phyloP scores from a whole-genome alignment of 495 filamentous ascomycete genomes.

The Xylaria sp. region DNA sequence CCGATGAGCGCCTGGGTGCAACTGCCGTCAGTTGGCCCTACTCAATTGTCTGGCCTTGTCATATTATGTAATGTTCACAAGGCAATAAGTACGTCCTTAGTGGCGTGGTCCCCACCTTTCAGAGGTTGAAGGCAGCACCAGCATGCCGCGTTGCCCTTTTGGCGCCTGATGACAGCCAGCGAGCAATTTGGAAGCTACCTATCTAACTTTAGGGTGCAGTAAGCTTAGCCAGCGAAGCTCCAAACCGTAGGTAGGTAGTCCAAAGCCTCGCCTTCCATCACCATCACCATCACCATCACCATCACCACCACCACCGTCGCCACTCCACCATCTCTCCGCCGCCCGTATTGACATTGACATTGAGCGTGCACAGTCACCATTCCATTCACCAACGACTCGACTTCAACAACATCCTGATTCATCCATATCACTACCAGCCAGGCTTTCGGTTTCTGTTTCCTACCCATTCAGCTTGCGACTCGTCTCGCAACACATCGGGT shows the following conservation, averaged over 20 bases:
- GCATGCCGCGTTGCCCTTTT: constrained; percentile 39
- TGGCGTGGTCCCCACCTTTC: too few species aligned
- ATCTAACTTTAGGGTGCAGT: too few species aligned
- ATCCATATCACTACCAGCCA: neutral
- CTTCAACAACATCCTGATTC: neutral
- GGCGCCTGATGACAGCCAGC: constrained; percentile 35
- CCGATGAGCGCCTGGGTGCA: neutral
- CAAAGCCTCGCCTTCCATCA: neutral
- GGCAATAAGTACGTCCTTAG: too few species aligned
- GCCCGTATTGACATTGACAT: too few species aligned
- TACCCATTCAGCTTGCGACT: constrained; percentile 4
- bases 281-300: neutral
- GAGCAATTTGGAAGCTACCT: neutral
- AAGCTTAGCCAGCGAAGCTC: neutral
- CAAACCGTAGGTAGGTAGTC: neutral
- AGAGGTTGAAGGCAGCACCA: neutral
- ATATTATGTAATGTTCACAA: too few species aligned
- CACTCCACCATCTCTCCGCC: neutral
- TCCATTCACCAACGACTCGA: neutral
- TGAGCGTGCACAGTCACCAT: neutral
- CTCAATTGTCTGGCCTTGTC: neutral
- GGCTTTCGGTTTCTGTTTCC: neutral
- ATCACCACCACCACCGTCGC: neutral
- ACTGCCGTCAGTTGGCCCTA: neutral
- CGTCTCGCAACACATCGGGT: constrained; percentile 24